Conservation (phyloP, 805 yeast species). For the Nakazawaea siamensis region DNA sequence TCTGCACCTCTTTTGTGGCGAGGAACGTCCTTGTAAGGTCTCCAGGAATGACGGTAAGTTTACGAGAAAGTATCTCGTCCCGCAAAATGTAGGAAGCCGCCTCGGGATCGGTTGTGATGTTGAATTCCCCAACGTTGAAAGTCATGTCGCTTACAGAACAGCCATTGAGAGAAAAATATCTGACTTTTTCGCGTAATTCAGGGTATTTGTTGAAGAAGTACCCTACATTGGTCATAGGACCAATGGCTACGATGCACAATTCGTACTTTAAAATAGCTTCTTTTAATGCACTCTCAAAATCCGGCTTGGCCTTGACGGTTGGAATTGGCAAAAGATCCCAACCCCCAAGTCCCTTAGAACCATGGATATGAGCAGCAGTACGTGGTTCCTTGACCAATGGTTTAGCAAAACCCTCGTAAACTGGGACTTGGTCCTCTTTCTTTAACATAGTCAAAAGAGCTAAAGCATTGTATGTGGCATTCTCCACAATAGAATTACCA, state of each 20-base stretch:
- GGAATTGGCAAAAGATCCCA: constrained; percentile 51
- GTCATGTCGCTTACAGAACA: constrained; percentile 35
- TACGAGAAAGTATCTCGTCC: constrained; percentile 35
- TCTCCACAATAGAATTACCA: constrained; percentile 58
- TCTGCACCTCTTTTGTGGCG: constrained; percentile 35
- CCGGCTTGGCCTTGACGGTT: no score
- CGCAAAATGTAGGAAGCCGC: constrained; percentile 56
- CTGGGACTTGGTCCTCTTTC: constrained; percentile 39
- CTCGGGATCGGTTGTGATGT: constrained; percentile 64
- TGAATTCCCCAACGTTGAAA: constrained; percentile 52
- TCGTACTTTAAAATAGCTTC: constrained; percentile 33
- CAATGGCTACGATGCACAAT: constrained; percentile 65
- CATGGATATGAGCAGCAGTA: constrained; percentile 62
- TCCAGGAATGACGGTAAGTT: constrained; percentile 51
- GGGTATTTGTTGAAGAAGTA: constrained; percentile 48
- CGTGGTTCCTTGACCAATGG: constrained; percentile 46
- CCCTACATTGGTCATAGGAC: constrained; percentile 70
- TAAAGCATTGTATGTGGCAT: constrained; percentile 64
- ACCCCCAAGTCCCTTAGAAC: constrained; percentile 71
- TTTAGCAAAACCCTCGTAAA: constrained; percentile 53
- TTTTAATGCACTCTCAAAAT: constrained; percentile 16
- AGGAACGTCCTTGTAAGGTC: constrained; percentile 63
- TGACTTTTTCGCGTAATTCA: constrained; percentile 37
- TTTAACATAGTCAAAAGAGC: constrained; percentile 57
- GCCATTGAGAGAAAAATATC: constrained; percentile 66